Base-by-base conservation (phyloP, 2,329 filamentous ascomycete genomes). In the Tolypocladium amazonense region DNA sequence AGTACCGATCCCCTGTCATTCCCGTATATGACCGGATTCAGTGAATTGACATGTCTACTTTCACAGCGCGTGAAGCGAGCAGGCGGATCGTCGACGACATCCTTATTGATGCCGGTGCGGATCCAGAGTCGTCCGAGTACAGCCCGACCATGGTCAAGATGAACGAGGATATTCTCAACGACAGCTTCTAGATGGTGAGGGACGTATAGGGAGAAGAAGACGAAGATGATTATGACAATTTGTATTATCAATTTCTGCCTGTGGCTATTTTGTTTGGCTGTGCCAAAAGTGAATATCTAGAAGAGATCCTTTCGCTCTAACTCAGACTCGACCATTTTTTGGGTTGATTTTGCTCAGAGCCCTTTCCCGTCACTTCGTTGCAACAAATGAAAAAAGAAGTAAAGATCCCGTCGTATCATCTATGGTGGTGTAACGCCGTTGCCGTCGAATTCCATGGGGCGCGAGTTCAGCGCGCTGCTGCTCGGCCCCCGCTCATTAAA, bases 71-170 rank as follows among this genome's bases (percentile, higher is more conserved):
- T 59, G 89, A 94, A 72, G 90, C 90, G 4, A 92, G 89, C 68
- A 88, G 83, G 70, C 83, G 86, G 59, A 93, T 95, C 61, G 89
- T 95, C 0, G 88, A 92, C 58, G 89, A 93, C 68, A 82, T 95
- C 56, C 76, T 94, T 8, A 74, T 88, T 52, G 90, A 89, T 50
- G 90, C 90, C 4, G 90, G 90, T 2, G 88, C 82, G 5, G 81
- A 84, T 59, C 70, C 69, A 5, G 79, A 81, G 58, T 79, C 77
- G 30, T 75, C 76, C 2, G 83, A 86, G 67, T 83, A 85, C 67
- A 87, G 84, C 64, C 85, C 85, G 4, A 85, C 82, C 0, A 80
- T 87, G 76, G 82, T 88, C 52, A 85, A 84, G 73, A 83, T 85
- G 80, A 85, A 81, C 64, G 75, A 84, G 58, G 77, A 86, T 65